Percentiles rank a stretch among this genome's conserved stretches.
Evolutionary conservation across 345 rosid species (phyloP).

Genomic region (Linum lewisii): DNA sequence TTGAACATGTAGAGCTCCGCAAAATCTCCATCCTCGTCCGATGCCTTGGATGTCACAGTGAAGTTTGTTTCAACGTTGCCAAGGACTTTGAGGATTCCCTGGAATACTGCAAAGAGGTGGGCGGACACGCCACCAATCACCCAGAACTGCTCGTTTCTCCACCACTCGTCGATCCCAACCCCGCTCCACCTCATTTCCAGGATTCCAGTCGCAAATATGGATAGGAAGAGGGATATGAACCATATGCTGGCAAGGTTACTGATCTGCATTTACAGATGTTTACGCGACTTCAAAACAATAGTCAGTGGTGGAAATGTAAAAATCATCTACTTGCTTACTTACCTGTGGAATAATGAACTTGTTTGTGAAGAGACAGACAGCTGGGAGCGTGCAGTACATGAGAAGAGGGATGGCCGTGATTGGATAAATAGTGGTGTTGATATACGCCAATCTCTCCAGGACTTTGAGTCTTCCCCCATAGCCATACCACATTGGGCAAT

Average conservation of each 20-base stretch:
- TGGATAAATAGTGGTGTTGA: not conserved
- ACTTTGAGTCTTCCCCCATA: not conserved
- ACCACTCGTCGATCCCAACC: not conserved
- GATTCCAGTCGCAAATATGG: not conserved
- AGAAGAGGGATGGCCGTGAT: not conserved
- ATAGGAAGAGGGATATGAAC: not conserved
- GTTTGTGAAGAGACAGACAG: slow-evolving; percentile 1
- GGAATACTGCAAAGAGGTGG: slow-evolving; percentile 4
- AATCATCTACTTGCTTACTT: too few species aligned
- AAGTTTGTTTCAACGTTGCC: not conserved
- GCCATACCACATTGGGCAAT: slow-evolving; percentile 1
- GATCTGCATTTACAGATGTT: slow-evolving; percentile 1
- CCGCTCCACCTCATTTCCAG: slow-evolving; percentile 4
- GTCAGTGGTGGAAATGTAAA: too few species aligned
- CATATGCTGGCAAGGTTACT: slow-evolving; percentile 1
- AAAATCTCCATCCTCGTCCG: slow-evolving; percentile 1
- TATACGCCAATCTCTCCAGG: not conserved
- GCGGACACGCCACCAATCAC: not conserved
- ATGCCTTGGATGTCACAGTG: slow-evolving; percentile 2
- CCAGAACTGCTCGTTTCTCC: too few species aligned
- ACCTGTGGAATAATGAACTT: slow-evolving; percentile 1
- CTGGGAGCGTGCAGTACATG: not conserved
- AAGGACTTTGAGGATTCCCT: slow-evolving; percentile 1
- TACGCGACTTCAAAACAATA: too few species aligned
- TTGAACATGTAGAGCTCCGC: slow-evolving; percentile 4